Conservation (phyloP, 306 rosid genomes). For the Adenanthera pavonina region DNA sequence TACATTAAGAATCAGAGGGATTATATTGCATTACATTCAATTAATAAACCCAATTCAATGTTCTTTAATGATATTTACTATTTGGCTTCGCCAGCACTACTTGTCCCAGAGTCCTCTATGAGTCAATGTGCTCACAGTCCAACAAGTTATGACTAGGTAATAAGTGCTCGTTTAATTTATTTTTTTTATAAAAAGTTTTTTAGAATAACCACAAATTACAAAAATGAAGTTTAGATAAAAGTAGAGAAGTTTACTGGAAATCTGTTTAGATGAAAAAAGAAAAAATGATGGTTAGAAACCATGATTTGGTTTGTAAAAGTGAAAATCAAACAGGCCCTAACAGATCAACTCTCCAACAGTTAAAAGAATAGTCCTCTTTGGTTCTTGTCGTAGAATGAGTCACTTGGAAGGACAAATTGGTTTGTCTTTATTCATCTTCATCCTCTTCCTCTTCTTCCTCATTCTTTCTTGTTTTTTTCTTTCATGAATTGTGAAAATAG, state of each 20-base stretch:
- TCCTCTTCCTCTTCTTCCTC: background rate
- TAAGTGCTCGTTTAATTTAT: too few species aligned
- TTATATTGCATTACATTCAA: too few species aligned
- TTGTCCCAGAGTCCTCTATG: background rate
- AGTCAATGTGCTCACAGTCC: background rate
- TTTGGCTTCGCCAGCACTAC: conserved; percentile 9
- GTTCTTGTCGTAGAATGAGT: conserved; percentile 21
- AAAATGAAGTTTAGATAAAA: too few species aligned
- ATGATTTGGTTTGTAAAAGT: too few species aligned
- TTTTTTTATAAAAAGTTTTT: too few species aligned
- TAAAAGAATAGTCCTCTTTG: conserved; percentile 13
- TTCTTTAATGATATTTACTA: background rate
- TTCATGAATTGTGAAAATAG: background rate
- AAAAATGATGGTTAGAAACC: too few species aligned
- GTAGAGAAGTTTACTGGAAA: too few species aligned
- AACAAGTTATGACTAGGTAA: background rate
- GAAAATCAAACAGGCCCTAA: too few species aligned
- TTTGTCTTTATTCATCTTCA: conserved; percentile 28
- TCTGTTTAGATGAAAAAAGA: too few species aligned
- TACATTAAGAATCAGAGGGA: too few species aligned
- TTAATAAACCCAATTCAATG: conserved; percentile 1
- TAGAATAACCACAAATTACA: too few species aligned
- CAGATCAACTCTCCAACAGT: conserved; percentile 30
- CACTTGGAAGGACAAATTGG: background rate
- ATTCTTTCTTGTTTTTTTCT: background rate